Evolutionary conservation across 768 basidiomycete genomes (phyloP), one percentile per base, ranked within the genome.

Genomic region (Amyloporia xantha): DNA sequence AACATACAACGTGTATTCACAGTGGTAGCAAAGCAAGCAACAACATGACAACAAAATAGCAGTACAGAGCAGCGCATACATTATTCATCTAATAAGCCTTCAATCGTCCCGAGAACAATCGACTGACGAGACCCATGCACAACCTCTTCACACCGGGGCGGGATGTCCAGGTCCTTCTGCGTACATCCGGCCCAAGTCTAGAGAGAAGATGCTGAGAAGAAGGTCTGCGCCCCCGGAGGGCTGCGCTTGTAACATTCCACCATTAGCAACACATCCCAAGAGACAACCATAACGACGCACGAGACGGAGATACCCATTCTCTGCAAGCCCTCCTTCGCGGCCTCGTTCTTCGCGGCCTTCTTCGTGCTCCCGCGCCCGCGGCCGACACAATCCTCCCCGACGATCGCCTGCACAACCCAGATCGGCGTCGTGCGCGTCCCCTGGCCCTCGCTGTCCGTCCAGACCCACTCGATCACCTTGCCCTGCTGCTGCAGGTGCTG

Each of bases 291-390:
- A n/a, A n/a, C n/a, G n/a, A 59, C 59, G 36, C 47, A 72, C 74
- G 66, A 60, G 73, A 79, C 78, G 36, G 68, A 52, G 41, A 86
- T 47, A 7, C 56, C 71, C 46, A 47, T 37, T 12, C 30, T 37
- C 13, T 19, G 36, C 12, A 90, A 70, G 2, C 85, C 87, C 55
- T 79, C 70, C 63, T 86, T 89, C 25, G 88, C 88, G 4, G 88
- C 88, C 60, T 87, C 87, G 59, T 89, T 88, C 60, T 82, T 74
- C 1, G 88, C 88, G 1, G 77, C 75, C 62, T 83, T 86, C 75
- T 91, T 91, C 36, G 85, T 89, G 54, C 75, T 77, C 9, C 86
- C 88, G 47, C 68, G 72, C 1, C 88, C 88, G 11, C 61, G 61
- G 4, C 86, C 87, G 66, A 74, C 73, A 41, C 73, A 67, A 47